Percentiles rank a stretch among this genome's conserved stretches.
Conservation (phyloP, 306 rosid species). For the Vachellia pachyceras region DNA sequence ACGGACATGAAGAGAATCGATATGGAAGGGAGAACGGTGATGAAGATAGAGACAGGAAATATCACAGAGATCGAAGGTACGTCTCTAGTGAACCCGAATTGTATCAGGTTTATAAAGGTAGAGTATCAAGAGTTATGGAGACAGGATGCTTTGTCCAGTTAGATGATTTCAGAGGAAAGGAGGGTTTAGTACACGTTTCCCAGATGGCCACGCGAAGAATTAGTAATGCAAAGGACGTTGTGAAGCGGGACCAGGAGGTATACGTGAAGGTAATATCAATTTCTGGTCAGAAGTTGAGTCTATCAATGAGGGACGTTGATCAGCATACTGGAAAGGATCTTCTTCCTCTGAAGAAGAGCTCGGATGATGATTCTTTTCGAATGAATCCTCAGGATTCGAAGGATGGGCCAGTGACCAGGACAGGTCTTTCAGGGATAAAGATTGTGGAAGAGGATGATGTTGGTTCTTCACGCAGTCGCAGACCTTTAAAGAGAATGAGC, state of each 20-base stretch:
- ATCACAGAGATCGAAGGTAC: constrained; percentile 37
- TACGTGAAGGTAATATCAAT: constrained; percentile 77
- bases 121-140: constrained; percentile 85
- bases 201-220: constrained; percentile 81
- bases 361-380: constrained; percentile 58
- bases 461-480: too few species aligned
- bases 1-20: constrained; percentile 46
- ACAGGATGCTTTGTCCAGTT: constrained; percentile 87
- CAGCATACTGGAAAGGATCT: constrained; percentile 79
- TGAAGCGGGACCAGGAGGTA: constrained; percentile 81
- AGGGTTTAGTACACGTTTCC: constrained; percentile 87
- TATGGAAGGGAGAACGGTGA: constrained; percentile 44
- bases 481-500: too few species aligned
- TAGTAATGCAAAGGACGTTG: constrained; percentile 75
- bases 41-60: constrained; percentile 43
- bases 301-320: constrained; percentile 92
- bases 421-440: too few species aligned
- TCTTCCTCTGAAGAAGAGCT: constrained; percentile 72
- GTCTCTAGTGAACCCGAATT: constrained; percentile 62
- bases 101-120: constrained; percentile 74
- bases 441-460: too few species aligned
- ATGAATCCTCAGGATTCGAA: neutral
- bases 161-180: constrained; percentile 75
- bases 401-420: too few species aligned
- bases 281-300: constrained; percentile 83